Percentiles rank a stretch among this genome's conserved stretches.
Evolutionary conservation across 768 basidiomycete species (phyloP).

Genomic region (Cubamyces lactineus): DNA sequence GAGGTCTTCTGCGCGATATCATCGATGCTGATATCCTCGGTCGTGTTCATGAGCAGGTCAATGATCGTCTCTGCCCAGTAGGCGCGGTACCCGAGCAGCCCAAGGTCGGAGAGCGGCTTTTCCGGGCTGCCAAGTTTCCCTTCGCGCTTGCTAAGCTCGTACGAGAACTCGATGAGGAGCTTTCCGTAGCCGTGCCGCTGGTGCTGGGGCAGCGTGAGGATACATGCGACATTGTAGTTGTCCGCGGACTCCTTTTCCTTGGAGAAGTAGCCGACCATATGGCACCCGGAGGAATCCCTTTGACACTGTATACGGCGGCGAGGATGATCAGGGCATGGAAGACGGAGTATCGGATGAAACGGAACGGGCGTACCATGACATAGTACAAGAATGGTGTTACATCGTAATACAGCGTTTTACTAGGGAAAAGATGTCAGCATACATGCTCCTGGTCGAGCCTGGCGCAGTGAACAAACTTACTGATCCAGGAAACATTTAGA

Average conservation of each 20-base stretch:
- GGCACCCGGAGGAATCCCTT: constrained; percentile 89
- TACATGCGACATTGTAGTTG: constrained; percentile 98
- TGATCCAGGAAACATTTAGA: constrained; percentile 99
- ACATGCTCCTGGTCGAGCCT: background rate
- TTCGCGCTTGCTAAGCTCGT: constrained; percentile 96
- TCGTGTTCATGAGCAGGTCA: constrained; percentile 75
- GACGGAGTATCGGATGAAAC: background rate
- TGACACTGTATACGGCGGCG: constrained; percentile 53
- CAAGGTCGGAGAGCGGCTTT: constrained; percentile 95
- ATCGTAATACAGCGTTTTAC: constrained; percentile 99
- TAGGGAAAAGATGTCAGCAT: constrained; percentile 38
- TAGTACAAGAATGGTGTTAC: constrained; percentile 99
- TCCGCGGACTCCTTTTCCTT: constrained; percentile 99
- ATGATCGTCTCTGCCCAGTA: constrained; percentile 99
- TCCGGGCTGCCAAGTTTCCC: constrained; percentile 96
- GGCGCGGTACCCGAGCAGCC: constrained; percentile 88
- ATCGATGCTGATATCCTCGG: constrained; percentile 85
- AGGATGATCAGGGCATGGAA: background rate
- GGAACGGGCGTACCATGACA: constrained; percentile 75
- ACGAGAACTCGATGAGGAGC: constrained; percentile 96
- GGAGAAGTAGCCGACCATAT: constrained; percentile 97
- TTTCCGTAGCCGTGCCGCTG: constrained; percentile 96
- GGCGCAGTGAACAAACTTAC: constrained; percentile 49
- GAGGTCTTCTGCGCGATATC: constrained; percentile 96
- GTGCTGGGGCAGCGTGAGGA: constrained; percentile 97